Evolutionary conservation across 306 rosid genomes (phyloP), one percentile per base, ranked within the genome.

Genomic region (Malus sylvestris): DNA sequence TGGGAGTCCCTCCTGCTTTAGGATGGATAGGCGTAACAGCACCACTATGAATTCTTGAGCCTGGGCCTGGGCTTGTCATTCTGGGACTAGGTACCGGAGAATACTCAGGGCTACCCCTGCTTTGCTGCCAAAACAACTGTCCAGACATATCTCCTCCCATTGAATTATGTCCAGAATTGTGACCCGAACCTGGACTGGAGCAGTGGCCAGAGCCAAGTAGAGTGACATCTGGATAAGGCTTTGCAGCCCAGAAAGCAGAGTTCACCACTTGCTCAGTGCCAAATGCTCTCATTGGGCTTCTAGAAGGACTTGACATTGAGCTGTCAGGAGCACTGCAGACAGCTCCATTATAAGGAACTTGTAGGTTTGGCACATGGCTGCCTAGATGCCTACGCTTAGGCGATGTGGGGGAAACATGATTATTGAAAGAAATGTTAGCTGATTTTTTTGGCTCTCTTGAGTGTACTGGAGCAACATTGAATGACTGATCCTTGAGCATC

Each of bases 111-210:
- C 91, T 88, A 60, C 91, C 91, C 82, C 82, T 81, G 84, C 88
- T 85, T 78, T 83, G 91, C 68, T 85, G 91, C 91, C 86, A 85
- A 81, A 88, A 85, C 7, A 83, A 64, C 71, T 87, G 97, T 59
- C 93, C 98, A 40, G 92, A 81, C 88, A 89, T 84, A 86, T 95
- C 99, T 83, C 97, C 99, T 77, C 97, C 99, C 96, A 91, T 96
- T 76, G 99, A 96, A 84, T 92, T 96, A 75, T 96, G 98, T 59
- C 99, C 98, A 60, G 99, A 96, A 78, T 96, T 96, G 68, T 92
- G 99, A 81, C 99, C 99, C 0, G 99, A 96, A 75, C 97, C 97
- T 32, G 98, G 99, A 82, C 99, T 96, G 30, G 99, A 96, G 86
- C 99, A 88, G 70, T 91, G 97, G 65, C 99, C 96, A 73, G 99